These are phyloP conservation scores for Russula lepida DNA, from an alignment of 768 basidiomycete genomes.

Conservation along the genomic window DNA sequence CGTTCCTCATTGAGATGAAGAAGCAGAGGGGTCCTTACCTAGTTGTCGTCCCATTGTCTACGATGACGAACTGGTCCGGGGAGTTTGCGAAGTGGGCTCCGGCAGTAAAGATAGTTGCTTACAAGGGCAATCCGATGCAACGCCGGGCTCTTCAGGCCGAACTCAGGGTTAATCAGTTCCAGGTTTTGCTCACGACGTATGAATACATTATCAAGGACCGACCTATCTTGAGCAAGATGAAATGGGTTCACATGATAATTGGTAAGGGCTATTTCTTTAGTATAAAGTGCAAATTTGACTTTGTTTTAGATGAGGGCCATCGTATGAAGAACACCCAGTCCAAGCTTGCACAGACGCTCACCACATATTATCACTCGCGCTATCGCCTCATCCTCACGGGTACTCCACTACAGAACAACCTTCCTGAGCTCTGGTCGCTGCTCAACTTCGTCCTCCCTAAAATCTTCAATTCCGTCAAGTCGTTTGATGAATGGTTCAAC, in stretches of 20 bases:
- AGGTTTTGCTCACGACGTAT: conserved; percentile 89
- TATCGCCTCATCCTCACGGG: conserved; percentile 93
- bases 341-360: conserved; percentile 84
- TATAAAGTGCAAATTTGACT: conserved; percentile 1
- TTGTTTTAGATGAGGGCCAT: conserved; percentile 75
- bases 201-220: conserved; percentile 98
- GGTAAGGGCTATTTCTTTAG: conserved; percentile 38
- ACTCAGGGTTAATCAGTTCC: conserved; percentile 74
- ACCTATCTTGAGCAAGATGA: conserved; percentile 80
- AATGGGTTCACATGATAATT: conserved; percentile 98
- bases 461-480: conserved; percentile 98
- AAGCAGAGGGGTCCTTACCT: conserved; percentile 89
- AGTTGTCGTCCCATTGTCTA: conserved; percentile 91
- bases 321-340: conserved; percentile 95
- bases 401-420: conserved; percentile 94
- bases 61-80: conserved; percentile 95
- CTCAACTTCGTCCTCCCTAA: conserved; percentile 93
- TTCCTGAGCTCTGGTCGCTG: conserved; percentile 91
- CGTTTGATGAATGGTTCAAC: conserved; percentile 99
- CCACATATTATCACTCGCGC: conserved; percentile 86
- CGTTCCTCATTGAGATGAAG: conserved; percentile 90
- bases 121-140: conserved; percentile 86
- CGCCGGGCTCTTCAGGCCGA: conserved; percentile 73
- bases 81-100: conserved; percentile 99
- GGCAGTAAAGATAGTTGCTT: conserved; percentile 64